Evolutionary conservation across 192 early-diverging fungal genomes (phyloP).

Genomic region (Coemansia sp.): DNA sequence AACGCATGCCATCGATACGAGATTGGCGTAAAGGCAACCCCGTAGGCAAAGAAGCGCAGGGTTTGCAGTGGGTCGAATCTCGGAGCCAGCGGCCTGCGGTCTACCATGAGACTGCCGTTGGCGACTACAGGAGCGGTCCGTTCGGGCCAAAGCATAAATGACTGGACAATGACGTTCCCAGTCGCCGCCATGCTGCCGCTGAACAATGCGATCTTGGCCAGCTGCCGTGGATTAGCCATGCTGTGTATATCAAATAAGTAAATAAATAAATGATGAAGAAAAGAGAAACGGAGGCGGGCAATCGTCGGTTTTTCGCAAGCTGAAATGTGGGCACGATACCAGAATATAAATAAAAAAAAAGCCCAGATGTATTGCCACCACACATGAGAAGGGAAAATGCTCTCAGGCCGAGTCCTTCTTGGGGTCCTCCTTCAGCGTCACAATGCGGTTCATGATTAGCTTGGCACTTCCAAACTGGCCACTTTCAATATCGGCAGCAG

Average conservation of each 20-base stretch:
- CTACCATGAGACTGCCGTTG: not conserved
- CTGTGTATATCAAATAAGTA: not conserved
- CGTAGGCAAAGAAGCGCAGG: slow-evolving; percentile 34
- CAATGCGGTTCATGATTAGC: slow-evolving; percentile 65
- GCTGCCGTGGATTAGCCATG: slow-evolving; percentile 1
- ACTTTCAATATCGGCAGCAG: slow-evolving; percentile 56
- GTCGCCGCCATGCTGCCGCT: slow-evolving; percentile 30
- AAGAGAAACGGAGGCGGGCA: no score
- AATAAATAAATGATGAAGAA: not conserved
- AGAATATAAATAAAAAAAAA: not conserved
- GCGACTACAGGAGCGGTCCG: not conserved
- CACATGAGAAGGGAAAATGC: not conserved
- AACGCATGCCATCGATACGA: slow-evolving; percentile 37
- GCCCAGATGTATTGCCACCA: not conserved
- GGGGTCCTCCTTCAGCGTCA: slow-evolving; percentile 68
- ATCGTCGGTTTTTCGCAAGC: no score
- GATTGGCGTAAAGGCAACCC: slow-evolving; percentile 18
- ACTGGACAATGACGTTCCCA: slow-evolving; percentile 28
- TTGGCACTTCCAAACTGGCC: slow-evolving; percentile 58
- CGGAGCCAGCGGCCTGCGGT: not conserved
- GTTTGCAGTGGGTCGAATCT: slow-evolving; percentile 20
- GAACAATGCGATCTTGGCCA: slow-evolving; percentile 24
- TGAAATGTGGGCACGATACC: no score
- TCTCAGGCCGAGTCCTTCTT: slow-evolving; percentile 51
- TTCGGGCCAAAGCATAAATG: slow-evolving; percentile 6